Evolutionary conservation across 2,329 filamentous ascomycete genomes (phyloP).

Genomic region (Clonostachys byssicola): DNA sequence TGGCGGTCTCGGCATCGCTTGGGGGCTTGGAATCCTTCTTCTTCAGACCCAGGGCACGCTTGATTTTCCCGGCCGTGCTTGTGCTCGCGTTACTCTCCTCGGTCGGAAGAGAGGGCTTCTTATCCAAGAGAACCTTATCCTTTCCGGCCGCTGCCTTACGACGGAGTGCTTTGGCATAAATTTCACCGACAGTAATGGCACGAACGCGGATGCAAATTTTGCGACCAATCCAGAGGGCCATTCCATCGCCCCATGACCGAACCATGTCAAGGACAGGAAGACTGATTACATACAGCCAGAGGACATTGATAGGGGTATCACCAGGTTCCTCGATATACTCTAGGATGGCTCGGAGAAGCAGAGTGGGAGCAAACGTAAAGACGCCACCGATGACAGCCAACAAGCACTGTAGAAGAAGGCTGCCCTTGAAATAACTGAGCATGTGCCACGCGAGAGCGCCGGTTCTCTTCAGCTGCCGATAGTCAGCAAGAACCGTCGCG

Average conservation of each 20-base stretch:
- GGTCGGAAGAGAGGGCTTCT: slow-evolving; percentile 30
- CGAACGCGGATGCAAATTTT: slow-evolving; percentile 91
- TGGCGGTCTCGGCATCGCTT: slow-evolving; percentile 18
- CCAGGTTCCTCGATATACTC: slow-evolving; percentile 88
- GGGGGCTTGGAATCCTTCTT: slow-evolving; percentile 47
- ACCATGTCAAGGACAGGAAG: slow-evolving; percentile 79
- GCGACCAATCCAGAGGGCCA: slow-evolving; percentile 88
- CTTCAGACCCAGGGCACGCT: slow-evolving; percentile 56
- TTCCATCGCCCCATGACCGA: slow-evolving; percentile 78
- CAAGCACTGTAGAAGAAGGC: slow-evolving; percentile 70
- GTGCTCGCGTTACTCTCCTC: slow-evolving; percentile 15
- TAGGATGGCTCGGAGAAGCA: slow-evolving; percentile 86
- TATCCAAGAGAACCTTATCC: slow-evolving; percentile 68
- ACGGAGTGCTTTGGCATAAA: slow-evolving; percentile 92
- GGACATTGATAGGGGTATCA: slow-evolving; percentile 73
- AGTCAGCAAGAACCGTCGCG: slow-evolving; percentile 71
- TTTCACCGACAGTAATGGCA: slow-evolving; percentile 94
- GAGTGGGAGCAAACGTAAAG: slow-evolving; percentile 86
- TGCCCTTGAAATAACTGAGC: slow-evolving; percentile 75
- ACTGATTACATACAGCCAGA: slow-evolving; percentile 93
- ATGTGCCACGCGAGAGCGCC: slow-evolving; percentile 75
- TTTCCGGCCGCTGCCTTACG: slow-evolving; percentile 78
- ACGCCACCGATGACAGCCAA: slow-evolving; percentile 78
- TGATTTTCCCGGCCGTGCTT: slow-evolving; percentile 37
- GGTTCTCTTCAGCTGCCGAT: slow-evolving; percentile 81